Conservation (phyloP, 192 early-diverging fungal genomes). For the Coemansia sp. region DNA sequence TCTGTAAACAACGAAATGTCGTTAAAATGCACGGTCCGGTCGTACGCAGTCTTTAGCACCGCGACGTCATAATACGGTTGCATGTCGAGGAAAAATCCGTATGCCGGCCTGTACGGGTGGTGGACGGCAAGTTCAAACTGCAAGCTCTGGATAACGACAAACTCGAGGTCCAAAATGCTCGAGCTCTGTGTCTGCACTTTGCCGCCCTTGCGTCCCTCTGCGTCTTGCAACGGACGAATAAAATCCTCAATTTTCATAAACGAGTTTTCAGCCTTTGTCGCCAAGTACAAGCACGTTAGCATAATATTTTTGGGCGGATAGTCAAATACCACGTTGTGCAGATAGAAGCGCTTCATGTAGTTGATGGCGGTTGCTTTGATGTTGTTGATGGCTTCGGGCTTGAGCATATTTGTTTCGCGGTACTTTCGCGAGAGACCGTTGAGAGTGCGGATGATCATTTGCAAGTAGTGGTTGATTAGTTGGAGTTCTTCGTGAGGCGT, state of each 20-base stretch:
- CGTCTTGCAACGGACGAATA: conserved; percentile 37
- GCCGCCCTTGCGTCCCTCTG: conserved; percentile 39
- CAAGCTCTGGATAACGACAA: conserved; percentile 68
- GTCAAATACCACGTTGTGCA: conserved; percentile 78
- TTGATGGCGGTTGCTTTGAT: conserved; percentile 72
- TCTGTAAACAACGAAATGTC: conserved; percentile 68
- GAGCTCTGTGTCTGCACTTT: conserved; percentile 48
- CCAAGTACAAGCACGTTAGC: conserved; percentile 76
- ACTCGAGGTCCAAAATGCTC: conserved; percentile 64
- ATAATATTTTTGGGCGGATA: conserved; percentile 77
- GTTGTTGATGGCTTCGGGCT: conserved; percentile 32
- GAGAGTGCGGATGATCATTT: conserved; percentile 39
- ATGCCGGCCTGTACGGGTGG: conserved; percentile 68
- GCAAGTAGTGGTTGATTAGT: conserved; percentile 45
- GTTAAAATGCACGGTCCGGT: conserved; percentile 57
- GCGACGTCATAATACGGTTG: conserved; percentile 50
- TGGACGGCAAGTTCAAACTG: conserved; percentile 74
- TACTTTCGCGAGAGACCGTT: conserved; percentile 19
- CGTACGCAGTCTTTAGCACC: conserved; percentile 53
- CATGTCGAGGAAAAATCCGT: conserved; percentile 75
- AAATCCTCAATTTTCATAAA: conserved; percentile 76
- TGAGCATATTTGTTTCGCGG: conserved; percentile 22
- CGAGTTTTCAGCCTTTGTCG: conserved; percentile 73
- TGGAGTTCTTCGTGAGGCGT: conserved; percentile 46
- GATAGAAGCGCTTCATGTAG: conserved; percentile 81